Evolutionary conservation across 495 filamentous ascomycete species (phyloP), one percentile per base, ranked within the genome.

Genomic region (Penicillium coffeae): DNA sequence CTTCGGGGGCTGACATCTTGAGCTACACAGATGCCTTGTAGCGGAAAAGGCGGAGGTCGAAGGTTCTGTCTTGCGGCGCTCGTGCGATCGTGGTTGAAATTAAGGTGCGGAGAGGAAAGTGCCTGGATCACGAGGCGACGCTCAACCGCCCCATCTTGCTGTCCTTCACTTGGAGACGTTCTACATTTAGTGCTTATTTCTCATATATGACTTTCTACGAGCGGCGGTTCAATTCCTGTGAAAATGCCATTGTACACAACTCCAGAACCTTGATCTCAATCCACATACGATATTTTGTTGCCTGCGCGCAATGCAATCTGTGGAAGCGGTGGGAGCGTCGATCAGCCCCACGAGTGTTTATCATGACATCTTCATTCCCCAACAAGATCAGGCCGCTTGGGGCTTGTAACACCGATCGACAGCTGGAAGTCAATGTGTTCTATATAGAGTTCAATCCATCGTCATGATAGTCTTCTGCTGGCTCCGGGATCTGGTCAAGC

Each of bases 1-100:
- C 78, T 21, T 76, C 74, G 33, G 68, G 42, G 12, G 69, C 61
- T 20, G 65, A 71, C 68, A 72, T 74, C 18, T 20, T 16, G 16
- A 30, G n/a, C 14, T 7, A 20, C 14, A 35, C 38, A 8, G 21
- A 21, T 13, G 13, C 2, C 22, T 40, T 35, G 22, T 32, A 40
- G 3, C 5, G 34, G 25, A 2, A n/a, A 13, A 25, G 20, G 34
- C 22, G 44, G 21, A 38, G 34, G n/a, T 25, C 13, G 21, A 16
- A 47, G 16, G 16, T 1, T 8, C 5, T 32, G 8, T n/a, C n/a
- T n/a, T 4, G 25, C 25, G 25, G 10, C 10, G 25, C 5, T 18
- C 6, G n/a, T 21, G 14, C 38, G 13, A 37, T 7, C 25, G 35
- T 14, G 15, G 35, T 3, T 37, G 35, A 37, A 4, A 10, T 30